Base-by-base conservation (phyloP, 164 flowering plant genomes). In the Tinospora cordifolia region DNA sequence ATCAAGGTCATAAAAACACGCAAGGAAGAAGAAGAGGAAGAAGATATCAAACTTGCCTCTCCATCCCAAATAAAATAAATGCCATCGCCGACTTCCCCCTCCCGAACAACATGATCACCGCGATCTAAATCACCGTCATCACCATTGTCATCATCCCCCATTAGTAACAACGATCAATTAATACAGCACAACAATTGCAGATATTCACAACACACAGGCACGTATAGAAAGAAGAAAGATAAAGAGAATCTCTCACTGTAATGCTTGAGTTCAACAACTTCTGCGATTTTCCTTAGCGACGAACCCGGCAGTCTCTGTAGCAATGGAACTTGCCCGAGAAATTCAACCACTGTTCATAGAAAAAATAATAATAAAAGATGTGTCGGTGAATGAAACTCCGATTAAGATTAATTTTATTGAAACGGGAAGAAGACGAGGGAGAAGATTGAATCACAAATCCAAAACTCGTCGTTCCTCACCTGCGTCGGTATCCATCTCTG, bases 1-100 rank as follows among this genome's bases (percentile, higher is more conserved):
- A 30, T 38, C 41, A 63, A 13, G 10, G 17, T 13, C 36, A 30
- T 30, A 63, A 12, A 13, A 3, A 0, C 5, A 3, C n/a, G n/a
- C n/a, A n/a, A n/a, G n/a, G n/a, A n/a, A n/a, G n/a, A 34, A 6
- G 14, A 47, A 17, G 49, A n/a, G 30, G 19, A 1, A 46, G 8
- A 72, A 65, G 2, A 46, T 69, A 17, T 59, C 14, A 14, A 60
- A 19, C 63, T 68, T 75, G 88, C 98, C 90, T 87, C 89, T 67
- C 98, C 97, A 24, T 89, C 92, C 94, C 88, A 93, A 24, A 93
- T 80, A 79, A 90, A 89, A 72, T 87, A 93, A 41, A 89, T 72
- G 49, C 96, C 98, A 75, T 86, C 93, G 41, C 87, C 91, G 59
- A 38, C 30, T 51, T 88, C 87, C 15, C 96, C 97, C 73, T 87